These are phyloP conservation scores for Cladophialophora bantiana DNA, from an alignment of 2,329 filamentous ascomycete genomes.

Conservation along the genomic window DNA sequence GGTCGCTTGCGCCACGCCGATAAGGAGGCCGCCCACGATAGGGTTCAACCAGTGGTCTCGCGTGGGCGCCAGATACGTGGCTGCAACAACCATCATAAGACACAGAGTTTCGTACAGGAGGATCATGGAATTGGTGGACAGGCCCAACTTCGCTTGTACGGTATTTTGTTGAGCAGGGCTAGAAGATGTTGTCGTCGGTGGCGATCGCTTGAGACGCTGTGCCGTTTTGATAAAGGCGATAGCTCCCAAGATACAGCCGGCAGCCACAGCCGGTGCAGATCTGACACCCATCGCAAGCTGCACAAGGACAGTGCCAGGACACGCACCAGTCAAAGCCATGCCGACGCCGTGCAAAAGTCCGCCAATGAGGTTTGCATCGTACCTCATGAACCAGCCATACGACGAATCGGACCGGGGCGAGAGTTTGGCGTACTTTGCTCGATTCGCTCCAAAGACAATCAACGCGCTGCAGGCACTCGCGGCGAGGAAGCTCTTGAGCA, in stretches of 20 bases:
- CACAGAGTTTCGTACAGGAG: slow-evolving; percentile 55
- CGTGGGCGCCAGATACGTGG: slow-evolving; percentile 31
- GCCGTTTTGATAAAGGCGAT: slow-evolving; percentile 44
- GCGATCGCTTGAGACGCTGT: slow-evolving; percentile 24
- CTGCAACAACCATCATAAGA: slow-evolving; percentile 49
- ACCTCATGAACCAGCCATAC: slow-evolving; percentile 60
- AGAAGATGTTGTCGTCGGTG: slow-evolving; percentile 7
- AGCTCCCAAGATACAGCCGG: slow-evolving; percentile 64
- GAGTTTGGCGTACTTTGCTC: slow-evolving; percentile 53
- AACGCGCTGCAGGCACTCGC: slow-evolving; percentile 69
- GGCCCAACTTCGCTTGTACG: slow-evolving; percentile 31
- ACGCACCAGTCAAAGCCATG: slow-evolving; percentile 70
- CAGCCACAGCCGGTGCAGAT: slow-evolving; percentile 61
- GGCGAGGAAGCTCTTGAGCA: slow-evolving; percentile 69
- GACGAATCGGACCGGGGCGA: slow-evolving; percentile 60
- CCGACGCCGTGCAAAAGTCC: slow-evolving; percentile 68
- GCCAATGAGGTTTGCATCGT: slow-evolving; percentile 71
- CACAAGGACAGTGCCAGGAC: slow-evolving; percentile 69
- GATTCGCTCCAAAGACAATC: slow-evolving; percentile 54
- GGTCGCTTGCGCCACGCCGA: slow-evolving; percentile 65
- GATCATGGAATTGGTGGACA: slow-evolving; percentile 42
- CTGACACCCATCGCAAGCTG: slow-evolving; percentile 64
- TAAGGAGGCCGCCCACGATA: slow-evolving; percentile 63
- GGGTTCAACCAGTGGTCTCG: slow-evolving; percentile 51
- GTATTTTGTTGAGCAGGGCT: slow-evolving; percentile 27